Evolutionary conservation across 345 rosid species (phyloP), one percentile per base, ranked within the genome.

Genomic region (Eucalyptus tenuipes): DNA sequence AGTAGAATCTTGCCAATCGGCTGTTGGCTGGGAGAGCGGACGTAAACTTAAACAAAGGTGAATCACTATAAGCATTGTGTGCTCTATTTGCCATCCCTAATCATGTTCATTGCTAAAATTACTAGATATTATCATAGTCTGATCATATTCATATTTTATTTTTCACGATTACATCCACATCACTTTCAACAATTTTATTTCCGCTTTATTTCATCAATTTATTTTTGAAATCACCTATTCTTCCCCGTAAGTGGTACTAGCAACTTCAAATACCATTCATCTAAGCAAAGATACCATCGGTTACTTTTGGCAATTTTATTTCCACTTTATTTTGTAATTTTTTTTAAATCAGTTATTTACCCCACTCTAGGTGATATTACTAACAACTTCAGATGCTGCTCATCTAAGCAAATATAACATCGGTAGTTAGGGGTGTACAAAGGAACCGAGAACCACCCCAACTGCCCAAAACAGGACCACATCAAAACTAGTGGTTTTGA

Each of bases 11-110:
- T 25, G 15, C 31, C 31, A 3, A 25, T 59, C 27, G 7, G 29
- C 4, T 61, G 3, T 27, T 29, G 14, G 15, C 0, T 13, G 1
- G 8, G 68, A 27, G 68, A 61, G 8, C 0, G 1, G 2, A 61
- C 9, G 0, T 61, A 27, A 2, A 13, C 68, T 61, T 61, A 61
- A 13, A 61, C 33, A 11, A 61, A 5, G 31, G 8, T 5, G 31
- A 59, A 27, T 15, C 31, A 61, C 4, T 12, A 3, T 61, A 27
- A 61, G 12, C 4, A 1, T 27, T 12, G 7, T 27, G 7, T 61
- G 16, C 68, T 13, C 15, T 61, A 27, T 61, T 61, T 27, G 6
- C 7, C n/a, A 61, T 27, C 16, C 31, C 31, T 61, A 61, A 27
- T 61, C 31, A 61, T 61, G n/a, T 61, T 27, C 29, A 13, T 61